A percentile compares a stretch with the other conserved stretches of the same genome.
phyloP scores from a whole-genome alignment of 1,139 yeast genomes.

The Suhomyces choctaworum region DNA sequence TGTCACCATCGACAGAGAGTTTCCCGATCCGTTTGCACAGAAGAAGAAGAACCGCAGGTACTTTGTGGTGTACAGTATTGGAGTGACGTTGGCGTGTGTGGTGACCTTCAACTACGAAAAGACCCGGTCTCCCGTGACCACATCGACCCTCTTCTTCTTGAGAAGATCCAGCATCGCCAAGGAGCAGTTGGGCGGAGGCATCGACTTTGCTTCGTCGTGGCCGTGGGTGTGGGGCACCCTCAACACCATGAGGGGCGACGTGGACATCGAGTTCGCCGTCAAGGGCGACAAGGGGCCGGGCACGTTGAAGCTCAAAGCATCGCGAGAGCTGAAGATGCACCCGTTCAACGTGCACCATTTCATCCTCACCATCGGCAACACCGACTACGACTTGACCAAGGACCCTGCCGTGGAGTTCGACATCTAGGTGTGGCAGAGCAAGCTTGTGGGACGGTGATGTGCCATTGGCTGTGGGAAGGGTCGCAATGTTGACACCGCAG shows the following conservation, averaged over 20 bases:
- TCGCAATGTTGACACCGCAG: too few relatives aligned
- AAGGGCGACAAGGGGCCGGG: constrained; percentile 60
- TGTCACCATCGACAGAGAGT: constrained; percentile 61
- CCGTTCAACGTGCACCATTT: constrained; percentile 65
- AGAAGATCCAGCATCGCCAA: constrained; percentile 75
- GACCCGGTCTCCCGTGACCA: constrained; percentile 80
- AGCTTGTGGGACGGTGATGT: too few relatives aligned
- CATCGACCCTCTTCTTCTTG: constrained; percentile 82
- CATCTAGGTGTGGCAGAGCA: too few relatives aligned
- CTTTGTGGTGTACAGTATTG: constrained; percentile 60
- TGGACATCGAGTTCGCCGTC: constrained; percentile 70
- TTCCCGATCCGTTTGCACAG: constrained; percentile 73
- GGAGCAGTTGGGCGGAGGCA: constrained; percentile 68
- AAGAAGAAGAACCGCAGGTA: constrained; percentile 51
- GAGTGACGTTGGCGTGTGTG: constrained; percentile 64
- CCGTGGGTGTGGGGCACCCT: constrained; percentile 92
- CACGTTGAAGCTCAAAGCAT: constrained; percentile 57
- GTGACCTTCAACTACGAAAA: constrained; percentile 90
- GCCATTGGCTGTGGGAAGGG: too few relatives aligned
- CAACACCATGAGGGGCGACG: constrained; percentile 78
- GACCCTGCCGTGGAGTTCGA: constrained; percentile 49
- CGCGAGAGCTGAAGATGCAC: constrained; percentile 53
- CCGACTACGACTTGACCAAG: constrained; percentile 47
- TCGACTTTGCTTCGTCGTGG: constrained; percentile 65
- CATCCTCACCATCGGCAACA: constrained; percentile 45